Conservation (phyloP, 768 basidiomycete species). For the Serendipita indica region DNA sequence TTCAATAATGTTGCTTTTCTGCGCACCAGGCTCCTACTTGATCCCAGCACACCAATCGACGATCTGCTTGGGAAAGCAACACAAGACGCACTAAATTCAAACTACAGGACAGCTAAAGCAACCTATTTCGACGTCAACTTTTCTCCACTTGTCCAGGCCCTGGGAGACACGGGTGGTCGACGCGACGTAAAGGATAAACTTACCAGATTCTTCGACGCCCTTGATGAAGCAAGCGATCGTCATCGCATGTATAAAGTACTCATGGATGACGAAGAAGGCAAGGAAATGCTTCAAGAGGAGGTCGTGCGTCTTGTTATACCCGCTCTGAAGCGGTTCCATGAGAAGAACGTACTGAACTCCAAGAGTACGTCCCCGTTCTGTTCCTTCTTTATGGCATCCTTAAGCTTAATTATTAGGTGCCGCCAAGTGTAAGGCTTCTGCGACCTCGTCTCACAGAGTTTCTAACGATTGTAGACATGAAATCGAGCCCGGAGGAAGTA, state of each 20-base stretch:
- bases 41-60: slow-evolving; percentile 35
- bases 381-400: slow-evolving; percentile 1
- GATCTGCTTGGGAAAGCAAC: slow-evolving; percentile 46
- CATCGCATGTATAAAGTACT: slow-evolving; percentile 55
- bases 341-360: slow-evolving; percentile 64
- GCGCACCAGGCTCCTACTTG: slow-evolving; percentile 39
- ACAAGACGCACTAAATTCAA: slow-evolving; percentile 46
- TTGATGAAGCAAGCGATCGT: slow-evolving; percentile 67
- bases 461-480: slow-evolving; percentile 45
- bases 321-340: slow-evolving; percentile 54
- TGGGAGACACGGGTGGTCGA: slow-evolving; percentile 37
- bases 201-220: slow-evolving; percentile 61
- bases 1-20: slow-evolving; percentile 68
- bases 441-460: neutral
- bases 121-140: slow-evolving; percentile 76
- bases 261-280: slow-evolving; percentile 51
- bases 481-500: slow-evolving; percentile 57
- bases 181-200: slow-evolving; percentile 60
- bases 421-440: slow-evolving; percentile 41
- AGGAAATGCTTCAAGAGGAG: slow-evolving; percentile 51
- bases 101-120: slow-evolving; percentile 68
- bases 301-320: slow-evolving; percentile 65
- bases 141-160: slow-evolving; percentile 53
- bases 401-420: slow-evolving; percentile 33
- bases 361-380: slow-evolving; percentile 45